Base-by-base conservation (phyloP, 371 early-diverging fungal species). In the Fennellomyces sp. region DNA sequence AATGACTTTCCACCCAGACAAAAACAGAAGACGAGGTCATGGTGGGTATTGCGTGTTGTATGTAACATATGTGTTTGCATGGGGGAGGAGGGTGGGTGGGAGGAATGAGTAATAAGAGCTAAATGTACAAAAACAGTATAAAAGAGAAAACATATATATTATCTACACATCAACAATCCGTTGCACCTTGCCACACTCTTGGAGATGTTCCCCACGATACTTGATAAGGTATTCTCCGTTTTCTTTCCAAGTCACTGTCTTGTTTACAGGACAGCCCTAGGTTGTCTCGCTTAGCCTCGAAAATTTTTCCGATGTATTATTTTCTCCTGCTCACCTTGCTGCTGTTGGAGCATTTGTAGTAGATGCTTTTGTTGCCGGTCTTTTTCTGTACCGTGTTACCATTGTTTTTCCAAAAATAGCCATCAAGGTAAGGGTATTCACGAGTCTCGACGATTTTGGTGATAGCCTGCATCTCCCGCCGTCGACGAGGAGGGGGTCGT, bases 401-500 rank as follows among this genome's bases (percentile, higher is more conserved):
- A 52, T 85, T 85, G 66, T 85, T 85, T 69, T 82, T 83, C 87
- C 87, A 87, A 31, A 87, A 74, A 58, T 77, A 84, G 12, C 73
- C 72, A 51, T 87, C 87, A 15, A 70, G 29, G 49, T 81, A 80
- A 4, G 81, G 83, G 47, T 61, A 69, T 33, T 87, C 87, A 26
- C 73, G 78, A 6, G 87, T 85, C 50, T 87, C 87, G 12, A 87
- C 82, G 51, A 85, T 81, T 63, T 83, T 83, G 31, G 82, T 85
- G 26, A 87, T 84, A 5, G 87, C 83, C 47, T 85, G 85, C 85
- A 87, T 87, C 61, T 84, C 85, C 33, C 85, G 74, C 56, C 87
- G 69, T 50, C 80, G 78, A 12, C 83, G 76, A 60, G 81, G 81
- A 4, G 50, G 47, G 19, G 48, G 13, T 28, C 49, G 25, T 13